These are phyloP conservation scores for Hemerocallis citrina DNA, from an alignment of 106 monocot genomes.

Conservation along the genomic window DNA sequence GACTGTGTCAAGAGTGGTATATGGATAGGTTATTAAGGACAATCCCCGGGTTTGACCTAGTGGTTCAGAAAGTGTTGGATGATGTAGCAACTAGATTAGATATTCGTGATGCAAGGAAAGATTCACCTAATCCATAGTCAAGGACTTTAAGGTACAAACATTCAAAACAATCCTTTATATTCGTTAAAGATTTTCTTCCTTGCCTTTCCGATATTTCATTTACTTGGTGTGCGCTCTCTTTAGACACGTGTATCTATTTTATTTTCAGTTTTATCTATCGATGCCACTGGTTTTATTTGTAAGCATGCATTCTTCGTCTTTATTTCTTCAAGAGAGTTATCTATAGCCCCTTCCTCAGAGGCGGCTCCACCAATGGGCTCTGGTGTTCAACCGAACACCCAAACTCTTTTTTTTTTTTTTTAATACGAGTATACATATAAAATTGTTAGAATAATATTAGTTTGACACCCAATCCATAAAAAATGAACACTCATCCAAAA, in stretches of 20 bases:
- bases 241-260: not conserved
- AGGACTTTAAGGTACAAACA: conserved; percentile 6
- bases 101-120: conserved; percentile 27
- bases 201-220: not conserved
- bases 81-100: conserved; percentile 19
- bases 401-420: too few species aligned
- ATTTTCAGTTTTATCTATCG: not conserved
- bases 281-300: not conserved
- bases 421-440: too few species aligned
- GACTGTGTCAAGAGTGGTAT: conserved; percentile 58
- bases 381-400: too few species aligned
- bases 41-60: conserved; percentile 51
- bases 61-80: conserved; percentile 50
- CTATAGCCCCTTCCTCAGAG: not conserved
- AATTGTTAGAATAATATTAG: too few species aligned
- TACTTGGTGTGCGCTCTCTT: not conserved
- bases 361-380: too few species aligned
- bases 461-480: too few species aligned
- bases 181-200: too few species aligned
- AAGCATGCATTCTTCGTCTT: too few species aligned
- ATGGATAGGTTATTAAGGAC: conserved; percentile 36
- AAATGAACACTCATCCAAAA: too few species aligned
- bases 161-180: not conserved
- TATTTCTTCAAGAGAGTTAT: not conserved
- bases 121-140: conserved; percentile 10